Base-by-base conservation (phyloP, 2,329 filamentous ascomycete genomes). In the Aureobasidium sp. region DNA sequence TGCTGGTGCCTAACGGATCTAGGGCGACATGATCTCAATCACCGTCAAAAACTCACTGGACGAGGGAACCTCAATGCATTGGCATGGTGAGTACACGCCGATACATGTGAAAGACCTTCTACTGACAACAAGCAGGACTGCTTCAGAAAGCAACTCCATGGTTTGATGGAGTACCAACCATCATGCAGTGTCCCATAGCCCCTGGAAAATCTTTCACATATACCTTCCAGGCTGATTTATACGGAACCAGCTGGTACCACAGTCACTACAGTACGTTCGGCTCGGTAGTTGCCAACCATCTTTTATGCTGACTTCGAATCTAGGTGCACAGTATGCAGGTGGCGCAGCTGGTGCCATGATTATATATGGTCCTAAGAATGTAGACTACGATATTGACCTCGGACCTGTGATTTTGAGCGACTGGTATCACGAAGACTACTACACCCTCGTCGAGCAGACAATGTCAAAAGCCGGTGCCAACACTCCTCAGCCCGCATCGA, bases 11-110 rank as follows among this genome's bases (percentile, higher is more conserved):
- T 49, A 14, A 49, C 9, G 7, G 20, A 5, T 34, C 8, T 5
- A 49, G 47, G 79, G 76, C 20, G 76, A 79, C 60, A 74, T 66
- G 41, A 74, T 86, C 4, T 69, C 73, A 17, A 72, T 85, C 12
- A 81, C 81, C 55, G 78, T 87, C 20, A 81, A 74, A 37, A 87
- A 85, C 68, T 66, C 74, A 37, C 45, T 78, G 70, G 69, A 76
- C 64, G 86, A 87, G 64, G 83, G 83, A 36, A 86, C 83, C 17
- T 78, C 77, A 17, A 79, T 86, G n/a, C 84, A 86, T 67, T 86
- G 79, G 73, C 84, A 87, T 66, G 85, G 84, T 65, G 29, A 56
- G 25, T 75, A 87, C 20, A 27, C 57, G 64, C 61, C 36, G 61
- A 56, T n/a, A 29, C 44, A 29, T 64, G 59, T 31, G 48, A 14